Base-by-base conservation (phyloP, 352 stramenopile species). In the Pythium aquatile region DNA sequence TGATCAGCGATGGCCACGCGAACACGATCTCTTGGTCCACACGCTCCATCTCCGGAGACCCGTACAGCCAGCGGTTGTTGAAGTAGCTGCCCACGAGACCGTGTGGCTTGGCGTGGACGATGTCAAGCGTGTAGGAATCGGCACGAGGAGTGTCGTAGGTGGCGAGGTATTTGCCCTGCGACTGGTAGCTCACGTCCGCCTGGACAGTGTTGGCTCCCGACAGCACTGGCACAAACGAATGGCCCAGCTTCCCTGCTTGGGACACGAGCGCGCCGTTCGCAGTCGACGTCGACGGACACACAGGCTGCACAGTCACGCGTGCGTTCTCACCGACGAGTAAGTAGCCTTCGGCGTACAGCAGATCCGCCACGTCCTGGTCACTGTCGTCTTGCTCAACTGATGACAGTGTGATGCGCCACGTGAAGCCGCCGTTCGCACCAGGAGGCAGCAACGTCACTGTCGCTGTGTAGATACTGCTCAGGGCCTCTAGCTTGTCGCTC, bases 1-100 rank as follows among this genome's bases (percentile, higher is more conserved):
- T 98, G 60, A 99, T 90, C 24, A 88, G 78, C 49, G 94, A 82
- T 16, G 78, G 68, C 96, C 96, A 99, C 3, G 77, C 65, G 69
- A 99, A 99, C 66, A 98, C 81, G 54, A 99, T 83, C 4, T 74
- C 65, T 9, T 70, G 46, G 68, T 99, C 96, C 2, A 98, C 70
- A 17, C 95, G 84, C 44, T 83, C 83, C 1, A 98, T 40, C 28
- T 88, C 80, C 6, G 95, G 85, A 6, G 77, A 75, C 11, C 90
- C 93, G 53, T 96, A 92, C 26, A 98, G 75, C 96, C 96, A 98
- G 0, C 94, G 83, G 68, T 99, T 99, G 70, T 97, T 98, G 65
- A 97, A 99, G 70, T 99, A 99, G 65, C 90, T 80, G 0, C 90
- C 96, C 6, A 84, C 35, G 2, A 99, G 78, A 4, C 97, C 96